These are phyloP conservation scores for Auricularia cornea DNA, from an alignment of 768 basidiomycete genomes.

Conservation along the genomic window DNA sequence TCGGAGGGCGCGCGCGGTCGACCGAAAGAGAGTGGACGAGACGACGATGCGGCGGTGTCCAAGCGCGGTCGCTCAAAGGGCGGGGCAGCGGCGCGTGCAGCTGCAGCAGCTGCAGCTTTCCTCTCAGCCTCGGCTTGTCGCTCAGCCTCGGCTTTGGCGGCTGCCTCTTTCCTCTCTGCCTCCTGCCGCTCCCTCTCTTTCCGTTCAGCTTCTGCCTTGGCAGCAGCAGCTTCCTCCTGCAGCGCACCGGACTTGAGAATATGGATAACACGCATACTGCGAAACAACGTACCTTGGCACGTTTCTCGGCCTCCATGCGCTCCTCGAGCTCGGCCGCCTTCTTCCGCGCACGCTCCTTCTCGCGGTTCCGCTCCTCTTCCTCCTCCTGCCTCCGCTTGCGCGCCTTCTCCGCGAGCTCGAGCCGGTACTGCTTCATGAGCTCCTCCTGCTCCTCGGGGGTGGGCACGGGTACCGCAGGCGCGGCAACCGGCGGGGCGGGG, in stretches of 20 bases:
- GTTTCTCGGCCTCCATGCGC: slow-evolving; percentile 10
- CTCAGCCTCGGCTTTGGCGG: slow-evolving; percentile 8
- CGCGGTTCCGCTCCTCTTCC: slow-evolving; percentile 73
- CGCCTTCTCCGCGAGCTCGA: slow-evolving; percentile 75
- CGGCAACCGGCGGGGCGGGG: slow-evolving; percentile 40
- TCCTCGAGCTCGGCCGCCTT: slow-evolving; percentile 43
- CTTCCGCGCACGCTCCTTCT: slow-evolving; percentile 67
- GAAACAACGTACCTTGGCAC: slow-evolving; percentile 5
- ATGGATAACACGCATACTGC: too few species aligned
- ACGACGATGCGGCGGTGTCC: background rate
- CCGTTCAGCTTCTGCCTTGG: slow-evolving; percentile 8
- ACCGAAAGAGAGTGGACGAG: background rate
- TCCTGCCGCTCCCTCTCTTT: slow-evolving; percentile 26
- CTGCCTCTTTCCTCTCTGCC: slow-evolving; percentile 9
- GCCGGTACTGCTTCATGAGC: slow-evolving; percentile 43
- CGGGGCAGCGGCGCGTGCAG: background rate
- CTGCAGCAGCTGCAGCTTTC: background rate
- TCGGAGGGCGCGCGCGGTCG: background rate
- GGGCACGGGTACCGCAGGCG: slow-evolving; percentile 15
- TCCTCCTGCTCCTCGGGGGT: slow-evolving; percentile 16
- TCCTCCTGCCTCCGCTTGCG: slow-evolving; percentile 72
- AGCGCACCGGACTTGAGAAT: too few species aligned
- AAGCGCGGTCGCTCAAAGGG: background rate
- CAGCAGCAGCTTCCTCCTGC: slow-evolving; percentile 10
- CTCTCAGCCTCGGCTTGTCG: slow-evolving; percentile 8